Base-by-base conservation (phyloP, 768 basidiomycete genomes). In the Hemileccinum rubropunctum region DNA sequence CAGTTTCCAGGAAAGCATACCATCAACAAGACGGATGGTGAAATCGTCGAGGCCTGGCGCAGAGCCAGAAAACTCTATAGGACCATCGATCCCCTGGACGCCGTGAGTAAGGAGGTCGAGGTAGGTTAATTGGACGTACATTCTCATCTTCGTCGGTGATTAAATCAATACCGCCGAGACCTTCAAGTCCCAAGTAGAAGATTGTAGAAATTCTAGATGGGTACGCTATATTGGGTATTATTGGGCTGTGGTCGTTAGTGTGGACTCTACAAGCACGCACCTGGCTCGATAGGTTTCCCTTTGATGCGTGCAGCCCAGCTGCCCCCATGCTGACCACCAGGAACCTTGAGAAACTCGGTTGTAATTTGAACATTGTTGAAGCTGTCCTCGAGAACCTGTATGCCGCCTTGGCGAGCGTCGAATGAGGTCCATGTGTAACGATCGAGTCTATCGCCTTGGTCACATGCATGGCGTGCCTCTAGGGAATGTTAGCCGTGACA, bases 131-230 rank as follows among this genome's bases (percentile, higher is more conserved):
- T 35, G 15, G 14, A 67, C 80, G 20, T 56, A 92, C 91, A 65
- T 88, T 80, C 53, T 88, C 82, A 43, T 85, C 73, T 59, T 86
- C 83, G 28, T 85, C 83, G 0, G 82, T 87, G 43, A 88, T 85
- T 76, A 97, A 78, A 50, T 88, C 83, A 21, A 98, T 52, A 3
- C 79, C 83, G 13, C 95, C 94, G 1, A 94, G 71, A 0, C 94
- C 95, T 59, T 98, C 93, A 27, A 95, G 69, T 0, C 92, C 93
- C 55, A 88, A 71, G 61, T 98, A 95, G 63, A 92, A 95, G 45
- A 98, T 78, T 2, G 87, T 73, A 2, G 93, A 91, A 27, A 86
- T 78, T 20, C 82, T 76, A 18, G 85, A 86, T 9, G 81, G 75
- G 37, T 73, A 63, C 15, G 56, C 75, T 73, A 44, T 7, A 41